A percentile compares a stretch with the other conserved stretches of the same genome.
phyloP scores from a whole-genome alignment of 352 stramenopile genomes.

The Pythium sp. region DNA sequence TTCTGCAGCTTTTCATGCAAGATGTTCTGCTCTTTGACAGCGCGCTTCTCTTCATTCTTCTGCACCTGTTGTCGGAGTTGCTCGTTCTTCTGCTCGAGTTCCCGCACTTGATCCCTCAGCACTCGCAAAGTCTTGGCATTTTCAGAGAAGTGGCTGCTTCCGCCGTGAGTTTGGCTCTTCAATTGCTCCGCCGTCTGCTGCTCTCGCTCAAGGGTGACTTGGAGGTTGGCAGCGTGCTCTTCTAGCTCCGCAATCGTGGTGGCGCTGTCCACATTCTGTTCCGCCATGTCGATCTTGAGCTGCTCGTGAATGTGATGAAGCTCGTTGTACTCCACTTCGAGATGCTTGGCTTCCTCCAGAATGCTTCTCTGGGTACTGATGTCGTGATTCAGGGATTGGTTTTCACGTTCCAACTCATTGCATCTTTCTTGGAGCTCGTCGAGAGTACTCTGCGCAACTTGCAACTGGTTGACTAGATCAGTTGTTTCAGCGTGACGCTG shows the following conservation, averaged over 20 bases:
- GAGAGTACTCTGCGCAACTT: conserved; percentile 19
- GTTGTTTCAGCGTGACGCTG: conserved; percentile 21
- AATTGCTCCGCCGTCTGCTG: conserved; percentile 50
- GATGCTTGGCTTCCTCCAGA: conserved; percentile 18
- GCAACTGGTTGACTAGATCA: conserved; percentile 29
- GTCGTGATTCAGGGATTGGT: conserved; percentile 36
- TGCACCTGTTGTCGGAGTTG: conserved; percentile 36
- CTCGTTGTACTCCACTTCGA: conserved; percentile 28
- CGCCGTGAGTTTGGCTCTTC: conserved; percentile 31
- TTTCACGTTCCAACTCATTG: conserved; percentile 48
- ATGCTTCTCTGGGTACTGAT: conserved; percentile 16
- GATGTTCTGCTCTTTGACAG: conserved; percentile 40
- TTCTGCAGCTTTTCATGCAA: conserved; percentile 55
- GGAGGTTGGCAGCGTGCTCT: conserved; percentile 54
- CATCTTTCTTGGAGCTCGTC: conserved; percentile 23
- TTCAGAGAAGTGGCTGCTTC: conserved; percentile 27
- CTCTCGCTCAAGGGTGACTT: conserved; percentile 55
- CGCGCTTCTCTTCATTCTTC: conserved; percentile 30
- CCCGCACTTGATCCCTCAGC: conserved; percentile 21
- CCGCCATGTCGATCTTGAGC: conserved; percentile 29
- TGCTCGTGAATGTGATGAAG: conserved; percentile 36
- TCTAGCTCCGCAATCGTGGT: conserved; percentile 32
- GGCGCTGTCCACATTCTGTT: conserved; percentile 33
- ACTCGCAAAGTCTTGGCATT: conserved; percentile 18
- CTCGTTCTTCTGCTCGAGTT: conserved; percentile 34